Evolutionary conservation across 1,284 basidiomycete species (phyloP).

Genomic region (Trametes sp.): DNA sequence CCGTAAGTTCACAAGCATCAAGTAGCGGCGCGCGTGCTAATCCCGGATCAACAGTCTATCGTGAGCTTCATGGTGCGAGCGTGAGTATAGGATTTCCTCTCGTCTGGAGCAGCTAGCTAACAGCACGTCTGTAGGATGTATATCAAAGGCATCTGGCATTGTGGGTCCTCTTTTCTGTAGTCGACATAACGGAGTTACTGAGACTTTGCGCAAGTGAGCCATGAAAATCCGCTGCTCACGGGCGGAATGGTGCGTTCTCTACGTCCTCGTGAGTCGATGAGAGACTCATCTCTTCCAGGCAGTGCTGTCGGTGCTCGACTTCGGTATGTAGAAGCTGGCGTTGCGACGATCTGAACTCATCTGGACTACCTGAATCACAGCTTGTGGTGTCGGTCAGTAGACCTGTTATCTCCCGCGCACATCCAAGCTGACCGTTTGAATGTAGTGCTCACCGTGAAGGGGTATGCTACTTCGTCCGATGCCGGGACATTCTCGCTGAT

Average conservation of each 20-base stretch:
- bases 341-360: background rate
- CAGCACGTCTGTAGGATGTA: constrained; percentile 25
- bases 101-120: background rate
- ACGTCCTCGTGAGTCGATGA: too few species aligned
- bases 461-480: background rate
- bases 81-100: background rate
- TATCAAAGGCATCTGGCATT: constrained; percentile 31
- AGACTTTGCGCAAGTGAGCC: constrained; percentile 27
- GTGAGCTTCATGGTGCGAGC: constrained; percentile 20
- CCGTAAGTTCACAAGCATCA: too few species aligned
- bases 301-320: constrained; percentile 27
- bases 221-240: constrained; percentile 21
- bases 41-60: background rate
- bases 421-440: background rate
- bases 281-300: constrained; percentile 13
- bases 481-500: background rate
- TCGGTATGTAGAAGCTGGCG: constrained; percentile 16
- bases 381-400: constrained; percentile 17
- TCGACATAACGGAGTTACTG: background rate
- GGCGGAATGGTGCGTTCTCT: constrained; percentile 25
- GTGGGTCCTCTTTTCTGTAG: constrained; percentile 13
- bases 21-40: background rate
- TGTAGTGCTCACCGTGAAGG: constrained; percentile 16
- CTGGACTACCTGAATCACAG: background rate
- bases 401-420: background rate